phyloP scores from a whole-genome alignment of 345 rosid species.

The Rhodomyrtus tomentosa region DNA sequence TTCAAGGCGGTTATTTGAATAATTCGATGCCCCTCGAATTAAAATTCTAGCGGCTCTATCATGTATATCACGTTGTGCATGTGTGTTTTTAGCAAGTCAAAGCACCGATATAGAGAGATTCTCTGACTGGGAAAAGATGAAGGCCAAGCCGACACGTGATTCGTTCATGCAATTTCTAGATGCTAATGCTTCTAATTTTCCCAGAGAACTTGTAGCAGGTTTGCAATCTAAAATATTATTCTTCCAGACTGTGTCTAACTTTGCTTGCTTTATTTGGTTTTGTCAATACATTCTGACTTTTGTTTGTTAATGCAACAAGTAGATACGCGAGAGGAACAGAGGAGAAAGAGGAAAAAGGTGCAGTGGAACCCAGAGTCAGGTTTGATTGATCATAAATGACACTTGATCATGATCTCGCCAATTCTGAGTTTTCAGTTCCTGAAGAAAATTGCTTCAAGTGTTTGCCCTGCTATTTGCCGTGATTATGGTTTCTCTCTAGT shows the following conservation, averaged over 20 bases:
- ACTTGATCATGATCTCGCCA: neutral
- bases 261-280: neutral
- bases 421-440: neutral
- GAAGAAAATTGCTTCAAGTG: neutral
- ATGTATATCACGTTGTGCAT: neutral
- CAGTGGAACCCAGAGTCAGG: conserved; percentile 36
- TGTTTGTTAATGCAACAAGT: neutral
- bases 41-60: neutral
- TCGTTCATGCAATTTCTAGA: conserved; percentile 28
- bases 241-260: neutral
- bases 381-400: conserved; percentile 1
- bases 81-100: conserved; percentile 13
- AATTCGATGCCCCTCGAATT: neutral
- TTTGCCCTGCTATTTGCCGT: neutral
- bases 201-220: conserved; percentile 44
- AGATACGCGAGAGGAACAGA: conserved; percentile 16
- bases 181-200: conserved; percentile 29
- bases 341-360: conserved; percentile 20
- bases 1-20: neutral
- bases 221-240: neutral
- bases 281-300: neutral
- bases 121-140: conserved; percentile 34
- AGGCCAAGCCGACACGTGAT: conserved; percentile 13
- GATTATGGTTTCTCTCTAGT: neutral
- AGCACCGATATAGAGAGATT: conserved; percentile 38